Base-by-base conservation (phyloP, 1,284 basidiomycete genomes). In the Laetiporus sulphureus region DNA sequence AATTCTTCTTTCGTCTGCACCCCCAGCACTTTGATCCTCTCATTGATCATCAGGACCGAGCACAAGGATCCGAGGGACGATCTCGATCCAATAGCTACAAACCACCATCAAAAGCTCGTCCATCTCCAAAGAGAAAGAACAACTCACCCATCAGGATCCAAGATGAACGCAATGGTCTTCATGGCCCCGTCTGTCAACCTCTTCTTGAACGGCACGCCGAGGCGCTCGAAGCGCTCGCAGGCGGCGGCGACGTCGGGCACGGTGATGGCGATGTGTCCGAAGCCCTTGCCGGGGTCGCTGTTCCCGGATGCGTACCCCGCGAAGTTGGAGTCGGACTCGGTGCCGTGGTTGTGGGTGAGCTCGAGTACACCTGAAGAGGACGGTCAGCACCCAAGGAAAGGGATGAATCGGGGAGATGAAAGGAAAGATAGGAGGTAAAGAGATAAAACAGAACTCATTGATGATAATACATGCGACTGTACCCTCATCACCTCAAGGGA, bases 181-280 rank as follows among this genome's bases (percentile, higher is more conserved):
- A 97, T 94, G 58, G 73, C 83, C 3, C 92, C 92, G 38, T 95
- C 92, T 2, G 75, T 80, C 22, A 83, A 80, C 46, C 74, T 77
- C 72, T 96, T 97, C 75, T 94, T 89, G 72, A 95, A 97, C 38
- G 72, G 66, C 27, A 96, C 92, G 3, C 84, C 83, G 13, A 92
- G 71, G 45, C 74, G 66, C 52, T 92, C 90, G 49, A 98, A 90
- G 27, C 91, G 76, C 36, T 72, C 81, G 52, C 91, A 94, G 1
- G 92, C 86, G 46, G 73, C 76, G 46, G 91, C 71, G 49, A 97
- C 73, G 58, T 96, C 73, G 50, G 87, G 84, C 29, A 92, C 88
- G 0, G 81, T 74, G 57, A 91, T 81, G 39, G 86, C 88, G 51
- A 94, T 90, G 62, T 93, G 89, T 0, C 91, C 89, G 54, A 91